Base-by-base conservation (phyloP, 352 stramenopile genomes). In the Pythium volutum region DNA sequence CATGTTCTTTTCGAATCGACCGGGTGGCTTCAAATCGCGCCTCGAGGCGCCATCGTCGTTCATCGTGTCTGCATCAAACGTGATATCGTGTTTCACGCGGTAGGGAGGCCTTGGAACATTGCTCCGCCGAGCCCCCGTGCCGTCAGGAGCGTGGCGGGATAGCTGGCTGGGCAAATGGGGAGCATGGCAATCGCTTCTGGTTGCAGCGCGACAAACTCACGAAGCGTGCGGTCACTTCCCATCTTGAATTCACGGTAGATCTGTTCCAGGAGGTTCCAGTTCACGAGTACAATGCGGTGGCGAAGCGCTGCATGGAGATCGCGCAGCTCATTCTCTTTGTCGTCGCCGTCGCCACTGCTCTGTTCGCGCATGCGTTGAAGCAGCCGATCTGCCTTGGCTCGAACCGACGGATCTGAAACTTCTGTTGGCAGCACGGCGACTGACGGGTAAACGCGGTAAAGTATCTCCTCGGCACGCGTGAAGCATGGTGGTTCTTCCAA, bases 241-340 rank as follows among this genome's bases (percentile, higher is more conserved):
- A 34, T 50, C 25, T 41, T 48, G 29, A 59, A 59, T 10, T 59
- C 53, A 22, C 18, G 1, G n/a, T 51, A 59, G 23, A 59, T 50
- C 4, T 9, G 25, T 23, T 59, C 52, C 9, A 59, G 25, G 12
- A 49, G 18, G 25, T 48, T 16, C 52, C 52, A 59, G 22, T 59
- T 59, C 23, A 38, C 33, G 36, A 59, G 25, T 22, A 22, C 15
- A 3, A 59, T 34, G 5, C 34, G 52, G 16, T 34, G 25, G 20
- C 27, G 8, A 4, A 51, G 23, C 12, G 25, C 39, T 10, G 20
- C 26, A 16, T 12, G 36, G 7, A 59, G 7, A 23, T 41, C 26
- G 6, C n/a, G 2, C 1, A 60, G 29, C 23, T 39, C 38, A n/a
- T 27, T 16, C 5, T 59, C 38, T 9, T 59, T 9, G 11, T 2